phyloP scores from a whole-genome alignment of 495 filamentous ascomycete genomes.

The Lichenothelia convexa region DNA sequence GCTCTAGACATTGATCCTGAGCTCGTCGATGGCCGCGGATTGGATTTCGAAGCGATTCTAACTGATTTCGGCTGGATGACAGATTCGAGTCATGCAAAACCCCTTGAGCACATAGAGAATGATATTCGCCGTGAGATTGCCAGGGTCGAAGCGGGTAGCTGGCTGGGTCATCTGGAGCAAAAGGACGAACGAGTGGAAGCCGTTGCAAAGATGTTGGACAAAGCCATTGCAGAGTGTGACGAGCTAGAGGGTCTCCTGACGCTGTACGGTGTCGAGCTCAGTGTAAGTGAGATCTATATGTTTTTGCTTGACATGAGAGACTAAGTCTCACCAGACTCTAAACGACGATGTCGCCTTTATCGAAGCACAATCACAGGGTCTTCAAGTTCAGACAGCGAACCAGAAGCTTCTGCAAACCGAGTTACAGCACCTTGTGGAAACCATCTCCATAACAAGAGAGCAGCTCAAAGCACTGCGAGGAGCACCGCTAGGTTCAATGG shows the following conservation, averaged over 20 bases:
- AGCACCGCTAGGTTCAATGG: constrained; percentile 49
- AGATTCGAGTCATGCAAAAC: constrained; percentile 47
- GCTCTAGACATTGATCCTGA: constrained; percentile 53
- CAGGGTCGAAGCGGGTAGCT: constrained; percentile 78
- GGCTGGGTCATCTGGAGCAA: constrained; percentile 73
- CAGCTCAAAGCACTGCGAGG: constrained; percentile 56
- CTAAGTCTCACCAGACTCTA: constrained; percentile 67
- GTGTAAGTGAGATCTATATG: too few relatives aligned
- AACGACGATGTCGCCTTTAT: constrained; percentile 94
- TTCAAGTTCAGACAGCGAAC: constrained; percentile 93
- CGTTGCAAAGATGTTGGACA: constrained; percentile 68
- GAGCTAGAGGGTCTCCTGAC: constrained; percentile 86
- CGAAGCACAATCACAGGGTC: constrained; percentile 86
- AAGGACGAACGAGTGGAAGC: constrained; percentile 74
- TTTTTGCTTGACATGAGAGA: too few relatives aligned
- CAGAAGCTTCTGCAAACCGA: constrained; percentile 87
- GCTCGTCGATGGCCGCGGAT: constrained; percentile 47
- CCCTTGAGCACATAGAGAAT: constrained; percentile 58
- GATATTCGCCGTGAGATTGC: constrained; percentile 76
- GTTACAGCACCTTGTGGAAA: constrained; percentile 61
- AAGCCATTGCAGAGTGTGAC: constrained; percentile 81
- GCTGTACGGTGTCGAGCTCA: constrained; percentile 82
- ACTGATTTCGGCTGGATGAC: constrained; percentile 76
- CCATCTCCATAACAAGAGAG: constrained; percentile 61
- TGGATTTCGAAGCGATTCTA: constrained; percentile 60